A percentile compares a stretch with the other conserved stretches of the same genome.
phyloP scores from a whole-genome alignment of 73 alveolate species.

The Paramecium sonneborni region DNA sequence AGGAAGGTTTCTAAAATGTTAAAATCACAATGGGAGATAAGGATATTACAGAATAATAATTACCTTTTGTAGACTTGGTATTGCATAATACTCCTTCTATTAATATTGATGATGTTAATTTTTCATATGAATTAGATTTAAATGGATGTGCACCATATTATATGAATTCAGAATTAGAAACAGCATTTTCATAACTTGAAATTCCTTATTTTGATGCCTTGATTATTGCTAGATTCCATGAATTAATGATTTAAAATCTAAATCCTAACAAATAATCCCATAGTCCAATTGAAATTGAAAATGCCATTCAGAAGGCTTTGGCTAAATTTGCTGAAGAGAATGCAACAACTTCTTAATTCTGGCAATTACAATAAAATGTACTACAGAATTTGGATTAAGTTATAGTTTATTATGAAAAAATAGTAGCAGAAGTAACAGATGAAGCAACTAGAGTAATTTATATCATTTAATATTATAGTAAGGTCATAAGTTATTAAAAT shows the following conservation, averaged over 20 bases:
- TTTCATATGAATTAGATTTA: slow-evolving; percentile 38
- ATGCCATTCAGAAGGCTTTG: slow-evolving; percentile 12
- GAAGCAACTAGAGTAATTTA: background rate
- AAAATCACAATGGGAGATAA: slow-evolving; percentile 1
- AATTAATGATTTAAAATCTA: background rate
- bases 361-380: background rate
- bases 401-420: background rate
- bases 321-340: slow-evolving; percentile 52
- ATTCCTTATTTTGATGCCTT: slow-evolving; percentile 47
- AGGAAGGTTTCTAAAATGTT: background rate
- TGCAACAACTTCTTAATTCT: background rate
- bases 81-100: slow-evolving; percentile 6
- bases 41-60: background rate
- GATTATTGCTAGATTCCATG: slow-evolving; percentile 26
- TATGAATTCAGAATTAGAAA: background rate
- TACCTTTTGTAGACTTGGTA: slow-evolving; percentile 35
- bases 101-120: slow-evolving; percentile 2
- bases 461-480: background rate
- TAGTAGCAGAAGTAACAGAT: background rate
- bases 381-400: slow-evolving; percentile 20
- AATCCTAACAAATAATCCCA: background rate
- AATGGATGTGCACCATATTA: slow-evolving; percentile 35
- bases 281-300: background rate
- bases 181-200: slow-evolving; percentile 4
- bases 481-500: slow-evolving; percentile 41